Base-by-base conservation (phyloP, 768 basidiomycete genomes). In the Trametopsis cervina region DNA sequence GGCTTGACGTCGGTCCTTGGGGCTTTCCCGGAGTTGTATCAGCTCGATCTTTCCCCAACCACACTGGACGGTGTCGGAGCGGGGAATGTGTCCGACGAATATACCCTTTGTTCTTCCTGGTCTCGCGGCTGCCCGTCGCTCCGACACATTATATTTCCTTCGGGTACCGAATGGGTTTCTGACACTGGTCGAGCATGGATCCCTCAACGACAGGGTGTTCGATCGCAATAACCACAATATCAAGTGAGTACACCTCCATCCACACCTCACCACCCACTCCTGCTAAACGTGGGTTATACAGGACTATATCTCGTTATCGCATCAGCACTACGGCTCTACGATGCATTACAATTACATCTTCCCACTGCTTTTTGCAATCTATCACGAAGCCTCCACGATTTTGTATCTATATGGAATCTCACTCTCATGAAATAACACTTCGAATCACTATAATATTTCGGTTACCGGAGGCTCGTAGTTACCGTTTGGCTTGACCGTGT, bases 31-130 rank as follows among this genome's bases (percentile, higher is more conserved):
- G 66, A 68, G 13, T 66, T 82, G 49, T 63, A 66, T 23, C 68
- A 65, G 52, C 73, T 85, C 57, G 82, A 83, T 60, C 67, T 85
- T 27, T 81, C 81, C 1, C 77, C 78, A 17, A 83, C 80, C 26
- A 66, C 67, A 45, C 69, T 78, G 13, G 71, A 72, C 51, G 72
- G 72, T 54, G 62, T 68, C 40, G 73, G 69, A 33, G 63, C 66
- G 40, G 58, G 60, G 35, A 59, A 63, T 60, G 67, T 60, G 13
- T 46, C 60, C 35, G 80, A 82, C 56, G 79, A 83, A 60, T 60
- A 61, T 22, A 61, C 66, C 1, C 67, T 83, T 22, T 81, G 80
- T 54, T 54, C 56, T 40, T 74, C 78, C 47, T 83, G 79, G 80
- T 57, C 62, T 35, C 67, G 69, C 23, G 77, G 72, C 18, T 82